Conservation (phyloP, 2,329 filamentous ascomycete species). For the Lomentospora prolificans region DNA sequence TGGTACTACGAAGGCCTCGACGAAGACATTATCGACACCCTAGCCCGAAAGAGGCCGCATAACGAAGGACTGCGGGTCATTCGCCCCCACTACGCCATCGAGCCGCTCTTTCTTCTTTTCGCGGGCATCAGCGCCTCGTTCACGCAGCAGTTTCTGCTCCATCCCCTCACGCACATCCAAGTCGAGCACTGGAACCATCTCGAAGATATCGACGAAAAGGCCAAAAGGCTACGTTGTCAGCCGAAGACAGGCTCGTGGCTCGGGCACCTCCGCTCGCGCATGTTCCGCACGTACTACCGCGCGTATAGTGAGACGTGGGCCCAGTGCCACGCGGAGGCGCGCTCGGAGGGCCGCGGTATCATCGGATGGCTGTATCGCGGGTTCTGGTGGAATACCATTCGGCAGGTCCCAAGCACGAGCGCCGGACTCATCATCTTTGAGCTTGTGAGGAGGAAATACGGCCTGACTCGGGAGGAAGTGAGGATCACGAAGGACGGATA, state of each 20-base stretch:
- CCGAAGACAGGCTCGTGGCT: constrained; percentile 13
- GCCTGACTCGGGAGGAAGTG: constrained; percentile 49
- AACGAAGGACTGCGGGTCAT: constrained; percentile 37
- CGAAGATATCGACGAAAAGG: constrained; percentile 58
- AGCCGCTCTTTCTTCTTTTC: constrained; percentile 60
- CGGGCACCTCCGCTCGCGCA: constrained; percentile 29
- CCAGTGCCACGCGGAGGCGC: constrained; percentile 49
- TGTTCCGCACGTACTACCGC: constrained; percentile 56
- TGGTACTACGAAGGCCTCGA: constrained; percentile 57
- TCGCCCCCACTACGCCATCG: constrained; percentile 63
- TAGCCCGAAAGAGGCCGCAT: constrained; percentile 28
- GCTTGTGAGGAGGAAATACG: constrained; percentile 63
- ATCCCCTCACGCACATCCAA: constrained; percentile 62
- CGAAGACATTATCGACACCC: constrained; percentile 38
- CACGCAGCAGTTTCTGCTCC: constrained; percentile 58
- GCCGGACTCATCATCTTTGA: constrained; percentile 74
- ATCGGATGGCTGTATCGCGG: constrained; percentile 58
- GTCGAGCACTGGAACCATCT: constrained; percentile 63
- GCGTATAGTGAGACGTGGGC: constrained; percentile 61
- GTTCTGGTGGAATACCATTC: constrained; percentile 62
- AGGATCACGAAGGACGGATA: constrained; percentile 60
- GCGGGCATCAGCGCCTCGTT: constrained; percentile 62
- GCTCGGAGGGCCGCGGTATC: constrained; percentile 44
- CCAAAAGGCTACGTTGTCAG: constrained; percentile 29
- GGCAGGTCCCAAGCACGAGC: constrained; percentile 67